Conservation (phyloP, 225 moss, liverwort and hornwort genomes). For the Pseudisothecium myosuroides region DNA sequence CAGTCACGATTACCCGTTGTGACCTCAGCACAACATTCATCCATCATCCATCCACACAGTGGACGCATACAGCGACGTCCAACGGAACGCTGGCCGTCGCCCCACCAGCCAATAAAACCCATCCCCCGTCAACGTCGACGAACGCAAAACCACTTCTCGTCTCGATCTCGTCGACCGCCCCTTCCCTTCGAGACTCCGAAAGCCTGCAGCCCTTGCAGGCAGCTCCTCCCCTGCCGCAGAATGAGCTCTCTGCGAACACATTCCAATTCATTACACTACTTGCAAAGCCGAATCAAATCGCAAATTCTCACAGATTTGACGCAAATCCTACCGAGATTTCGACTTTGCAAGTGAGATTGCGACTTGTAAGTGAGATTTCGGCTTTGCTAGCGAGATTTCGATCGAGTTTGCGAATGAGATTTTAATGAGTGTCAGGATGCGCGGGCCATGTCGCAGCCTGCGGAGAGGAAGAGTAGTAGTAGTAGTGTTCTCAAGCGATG, state of each 20-base stretch:
- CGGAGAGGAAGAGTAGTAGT: not conserved
- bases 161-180: not conserved
- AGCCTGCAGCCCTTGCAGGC: not conserved
- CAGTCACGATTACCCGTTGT: not conserved
- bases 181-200: not conserved
- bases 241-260: not conserved
- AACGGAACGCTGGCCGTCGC: not conserved
- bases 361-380: not conserved
- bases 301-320: not conserved
- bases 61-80: not conserved
- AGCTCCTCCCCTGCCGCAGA: not conserved
- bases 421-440: slow-evolving; percentile 6
- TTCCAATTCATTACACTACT: not conserved
- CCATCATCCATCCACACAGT: not conserved
- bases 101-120: not conserved
- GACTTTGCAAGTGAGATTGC: not conserved
- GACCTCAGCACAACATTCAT: not conserved
- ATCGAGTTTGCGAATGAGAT: not conserved
- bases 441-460: slow-evolving; percentile 1
- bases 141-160: not conserved
- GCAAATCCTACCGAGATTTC: not conserved
- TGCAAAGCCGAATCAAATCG: not conserved
- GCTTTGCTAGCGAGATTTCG: not conserved
- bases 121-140: not conserved
- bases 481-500: not conserved